Percentiles rank a stretch among this genome's conserved stretches.
These are phyloP conservation scores for Talaromyces sp. DNA, from an alignment of 2,329 filamentous ascomycete species.

Conservation along the genomic window DNA sequence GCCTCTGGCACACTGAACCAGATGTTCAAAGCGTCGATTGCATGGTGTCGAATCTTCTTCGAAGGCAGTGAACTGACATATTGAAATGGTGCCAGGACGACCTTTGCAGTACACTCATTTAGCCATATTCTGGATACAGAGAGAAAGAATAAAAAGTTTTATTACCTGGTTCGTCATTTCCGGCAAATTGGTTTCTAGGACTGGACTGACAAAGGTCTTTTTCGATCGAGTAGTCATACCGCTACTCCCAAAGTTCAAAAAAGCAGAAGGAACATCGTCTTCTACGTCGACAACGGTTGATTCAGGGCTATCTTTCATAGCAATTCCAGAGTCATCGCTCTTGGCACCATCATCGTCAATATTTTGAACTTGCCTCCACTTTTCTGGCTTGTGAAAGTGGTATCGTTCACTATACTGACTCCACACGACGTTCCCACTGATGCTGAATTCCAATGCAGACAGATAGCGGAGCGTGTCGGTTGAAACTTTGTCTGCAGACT, in stretches of 20 bases:
- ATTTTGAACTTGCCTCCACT: background rate
- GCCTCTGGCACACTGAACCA: conserved; percentile 31
- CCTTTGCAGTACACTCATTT: background rate
- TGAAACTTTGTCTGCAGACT: background rate
- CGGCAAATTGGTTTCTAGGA: background rate
- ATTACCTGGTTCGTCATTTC: background rate
- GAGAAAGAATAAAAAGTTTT: background rate
- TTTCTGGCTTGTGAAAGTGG: background rate
- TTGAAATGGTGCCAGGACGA: conserved; percentile 20
- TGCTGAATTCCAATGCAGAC: background rate
- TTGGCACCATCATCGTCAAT: background rate
- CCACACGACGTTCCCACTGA: background rate
- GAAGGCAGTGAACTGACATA: conserved; percentile 32
- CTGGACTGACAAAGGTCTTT: background rate
- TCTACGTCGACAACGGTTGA: background rate
- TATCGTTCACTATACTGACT: background rate
- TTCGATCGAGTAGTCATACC: background rate
- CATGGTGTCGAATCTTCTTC: conserved; percentile 33
- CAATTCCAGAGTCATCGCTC: background rate
- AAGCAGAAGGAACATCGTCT: background rate
- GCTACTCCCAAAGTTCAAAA: background rate
- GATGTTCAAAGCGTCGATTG: conserved; percentile 36
- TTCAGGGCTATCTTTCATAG: background rate
- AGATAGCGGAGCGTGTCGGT: background rate
- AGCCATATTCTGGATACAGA: background rate